These are phyloP conservation scores for Amaranthus tricolor DNA, from an alignment of 179 eudicot genomes.

Conservation along the genomic window DNA sequence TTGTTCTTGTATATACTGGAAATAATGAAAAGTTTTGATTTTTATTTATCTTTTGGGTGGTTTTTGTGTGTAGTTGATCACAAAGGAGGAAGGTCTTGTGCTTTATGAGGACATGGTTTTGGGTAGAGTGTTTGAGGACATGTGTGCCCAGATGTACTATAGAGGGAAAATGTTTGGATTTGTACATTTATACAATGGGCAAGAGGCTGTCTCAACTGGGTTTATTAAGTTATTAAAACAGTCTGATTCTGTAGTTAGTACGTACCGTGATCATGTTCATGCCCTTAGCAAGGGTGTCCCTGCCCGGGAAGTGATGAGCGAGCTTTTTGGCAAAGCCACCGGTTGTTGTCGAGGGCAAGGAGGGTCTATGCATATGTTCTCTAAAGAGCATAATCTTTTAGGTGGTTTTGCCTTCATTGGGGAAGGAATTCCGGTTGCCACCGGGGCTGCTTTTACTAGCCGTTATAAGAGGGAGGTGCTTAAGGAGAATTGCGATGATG, in stretches of 20 bases:
- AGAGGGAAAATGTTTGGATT: conserved; percentile 98
- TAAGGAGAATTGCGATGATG: conserved; percentile 74
- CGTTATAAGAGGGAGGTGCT: conserved; percentile 74
- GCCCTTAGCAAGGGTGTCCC: conserved; percentile 92
- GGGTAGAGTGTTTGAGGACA: conserved; percentile 84
- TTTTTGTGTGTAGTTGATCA: conserved; percentile 54
- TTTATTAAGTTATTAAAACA: conserved; percentile 84
- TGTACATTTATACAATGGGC: conserved; percentile 92
- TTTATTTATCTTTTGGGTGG: not conserved
- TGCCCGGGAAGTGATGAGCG: conserved; percentile 85
- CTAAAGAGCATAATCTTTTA: conserved; percentile 78
- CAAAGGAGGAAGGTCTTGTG: conserved; percentile 85
- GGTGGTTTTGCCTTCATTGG: conserved; percentile 98
- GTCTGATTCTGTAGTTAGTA: conserved; percentile 65
- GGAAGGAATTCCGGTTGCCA: conserved; percentile 92
- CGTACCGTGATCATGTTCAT: conserved; percentile 95
- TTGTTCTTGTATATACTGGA: not conserved
- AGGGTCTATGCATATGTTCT: conserved; percentile 98
- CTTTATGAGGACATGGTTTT: conserved; percentile 80
- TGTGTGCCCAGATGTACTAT: conserved; percentile 98
- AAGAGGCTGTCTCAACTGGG: conserved; percentile 95
- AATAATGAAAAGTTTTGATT: not conserved
- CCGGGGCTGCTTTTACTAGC: conserved; percentile 85
- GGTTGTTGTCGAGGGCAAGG: conserved; percentile 98
- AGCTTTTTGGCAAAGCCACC: conserved; percentile 88